Base-by-base conservation (phyloP, 2,329 filamentous ascomycete genomes). In the Colletotrichum sp. region DNA sequence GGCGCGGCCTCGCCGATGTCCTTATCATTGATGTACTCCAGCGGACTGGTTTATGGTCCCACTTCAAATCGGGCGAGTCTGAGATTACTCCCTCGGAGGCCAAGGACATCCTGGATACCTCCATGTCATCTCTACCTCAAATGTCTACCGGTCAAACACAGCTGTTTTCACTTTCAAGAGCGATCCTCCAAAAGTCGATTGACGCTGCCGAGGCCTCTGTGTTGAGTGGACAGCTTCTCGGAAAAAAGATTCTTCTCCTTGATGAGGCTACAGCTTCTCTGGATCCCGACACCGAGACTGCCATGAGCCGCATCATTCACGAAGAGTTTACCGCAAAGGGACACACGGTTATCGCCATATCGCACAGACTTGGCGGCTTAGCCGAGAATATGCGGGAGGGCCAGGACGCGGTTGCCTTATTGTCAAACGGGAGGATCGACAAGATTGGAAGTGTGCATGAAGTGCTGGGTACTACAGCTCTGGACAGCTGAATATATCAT, bases 131-230 rank as follows among this genome's bases (percentile, higher is more conserved):
- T 4, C 18, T 75, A n/a, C 52, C 72, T 6, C 69, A 72, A n/a
- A 72, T 75, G 55, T 75, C 72, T 5, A 52, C 69, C 8, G 72
- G 72, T 5, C 72, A 75, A 6, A 60, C 30, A 2, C 69, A 75
- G 1, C 30, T 75, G 1, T 66, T 75, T 13, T n/a, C 72, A 30
- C 34, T 75, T 12, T 28, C 72, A 3, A 52, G 72, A 24, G 72
- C 69, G 4, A 55, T 74, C 8, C 57, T 74, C 2, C 71, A 28
- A 63, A 44, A n/a, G 39, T 1, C 16, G 39, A n/a, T n/a, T 1
- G 39, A 12, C 8, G 9, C 0, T n/a, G 0, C 18, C 12, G 39
- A 44, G 39, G 18, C 9, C 18, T 44, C 18, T n/a, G 18, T 44
- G 0, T 2, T 49, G 10, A 2, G 44, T 21, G 5, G n/a, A 0